Base-by-base conservation (phyloP, 306 rosid species). In the Purshia tridentata region DNA sequence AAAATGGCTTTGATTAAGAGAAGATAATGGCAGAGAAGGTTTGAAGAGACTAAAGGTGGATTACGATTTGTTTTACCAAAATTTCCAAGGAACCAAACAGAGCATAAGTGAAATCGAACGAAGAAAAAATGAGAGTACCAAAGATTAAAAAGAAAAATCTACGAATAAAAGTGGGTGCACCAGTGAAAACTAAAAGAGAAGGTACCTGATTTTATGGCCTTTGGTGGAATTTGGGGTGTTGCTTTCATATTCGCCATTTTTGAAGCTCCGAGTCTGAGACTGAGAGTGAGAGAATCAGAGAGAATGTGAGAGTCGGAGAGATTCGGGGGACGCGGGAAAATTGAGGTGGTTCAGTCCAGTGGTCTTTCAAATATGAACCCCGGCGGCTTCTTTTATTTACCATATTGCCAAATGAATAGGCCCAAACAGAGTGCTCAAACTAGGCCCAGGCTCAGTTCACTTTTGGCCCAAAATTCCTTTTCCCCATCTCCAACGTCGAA, bases 201-300 rank as follows among this genome's bases (percentile, higher is more conserved):
- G 13, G 39, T 53, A 75, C 84, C 74, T 18, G 80, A 56, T 20
- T 29, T 64, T 0, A 3, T 12, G 39, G 56, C 29, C 45, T 41
- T 72, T 9, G 58, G 20, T 15, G 64, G 69, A 74, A 41, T 52
- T 41, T 56, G 76, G 74, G 60, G 13, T 7, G 48, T 39, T 19
- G 56, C 35, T 39, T 16, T 55, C 57, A 22, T 8, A 23, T 49
- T 56, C 74, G 70, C 74, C 84, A 80, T 80, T 48, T 41, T 5
- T 54, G 42, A 6, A 79, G 67, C 56, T 73, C 47, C 9, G 59
- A 65, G 53, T 39, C 40, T 16, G 16, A 51, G 72, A 65, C 18
- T n/a, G n/a, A 29, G 35, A 29, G 35, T 29, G 35, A 29, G 35
- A 29, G 35, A 29, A 29, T 29, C 35, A 29, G 35, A 53, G 8